Conservation (phyloP, 345 rosid species). For the Mercurialis annua region DNA sequence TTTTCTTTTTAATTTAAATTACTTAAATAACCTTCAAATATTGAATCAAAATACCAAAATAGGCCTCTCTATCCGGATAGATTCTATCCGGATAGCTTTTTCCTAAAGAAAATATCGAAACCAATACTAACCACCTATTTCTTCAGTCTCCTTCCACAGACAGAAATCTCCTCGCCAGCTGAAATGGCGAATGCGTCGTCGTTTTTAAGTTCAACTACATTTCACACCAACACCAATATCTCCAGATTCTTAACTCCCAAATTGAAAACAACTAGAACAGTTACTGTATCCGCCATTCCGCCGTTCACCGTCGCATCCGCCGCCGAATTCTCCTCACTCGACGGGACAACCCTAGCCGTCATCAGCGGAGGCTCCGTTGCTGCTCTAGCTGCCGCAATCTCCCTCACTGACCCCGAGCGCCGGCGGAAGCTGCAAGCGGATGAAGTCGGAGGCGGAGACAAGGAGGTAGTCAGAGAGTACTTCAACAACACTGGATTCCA, state of each 20-base stretch:
- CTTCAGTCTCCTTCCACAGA: conserved; percentile 11
- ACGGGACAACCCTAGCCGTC: conserved; percentile 62
- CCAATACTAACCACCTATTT: neutral
- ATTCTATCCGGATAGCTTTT: too few species aligned
- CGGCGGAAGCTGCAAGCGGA: conserved; percentile 81
- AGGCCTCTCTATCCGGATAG: too few species aligned
- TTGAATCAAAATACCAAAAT: too few species aligned
- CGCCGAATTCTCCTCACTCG: conserved; percentile 41
- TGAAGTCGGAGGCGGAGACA: conserved; percentile 89
- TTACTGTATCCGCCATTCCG: conserved; percentile 39
- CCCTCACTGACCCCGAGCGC: conserved; percentile 73
- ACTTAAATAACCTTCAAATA: too few species aligned
- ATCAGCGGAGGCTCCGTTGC: conserved; percentile 86
- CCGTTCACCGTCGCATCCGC: conserved; percentile 42
- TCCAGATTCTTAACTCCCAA: conserved; percentile 35
- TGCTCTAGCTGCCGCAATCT: conserved; percentile 72
- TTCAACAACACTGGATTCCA: conserved; percentile 85
- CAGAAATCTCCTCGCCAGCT: conserved; percentile 27
- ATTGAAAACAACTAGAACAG: conserved; percentile 13
- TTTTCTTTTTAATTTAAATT: too few species aligned
- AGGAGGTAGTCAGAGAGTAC: conserved; percentile 89
- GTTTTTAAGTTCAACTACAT: conserved; percentile 40
- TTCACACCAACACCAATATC: conserved; percentile 16
- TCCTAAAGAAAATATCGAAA: neutral
- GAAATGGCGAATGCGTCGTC: conserved; percentile 67